Percentiles rank a stretch among this genome's conserved stretches.
Evolutionary conservation across 2,329 filamentous ascomycete genomes (phyloP).

Genomic region (Diplocarpon rosae): DNA sequence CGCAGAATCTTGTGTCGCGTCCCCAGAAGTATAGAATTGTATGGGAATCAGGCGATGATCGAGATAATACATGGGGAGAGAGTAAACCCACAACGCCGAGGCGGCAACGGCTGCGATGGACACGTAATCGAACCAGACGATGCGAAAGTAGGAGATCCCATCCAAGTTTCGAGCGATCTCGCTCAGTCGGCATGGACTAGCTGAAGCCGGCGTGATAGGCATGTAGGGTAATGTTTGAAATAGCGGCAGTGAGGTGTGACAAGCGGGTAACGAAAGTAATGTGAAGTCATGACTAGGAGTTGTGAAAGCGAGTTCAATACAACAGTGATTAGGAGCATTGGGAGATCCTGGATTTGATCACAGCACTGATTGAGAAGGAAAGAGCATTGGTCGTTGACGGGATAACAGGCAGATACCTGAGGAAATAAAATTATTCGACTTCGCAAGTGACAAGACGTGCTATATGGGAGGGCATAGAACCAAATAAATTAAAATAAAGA

Average conservation of each 20-base stretch:
- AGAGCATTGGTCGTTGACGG: neutral
- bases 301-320: too few relatives aligned
- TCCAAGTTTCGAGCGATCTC: neutral
- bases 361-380: neutral
- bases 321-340: too few relatives aligned
- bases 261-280: neutral
- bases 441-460: too few relatives aligned
- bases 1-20: neutral
- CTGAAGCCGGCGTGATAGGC: neutral
- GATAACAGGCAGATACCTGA: neutral
- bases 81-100: conserved; percentile 9
- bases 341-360: neutral
- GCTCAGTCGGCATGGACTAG: neutral
- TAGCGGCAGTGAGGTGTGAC: neutral
- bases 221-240: neutral
- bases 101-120: conserved; percentile 7
- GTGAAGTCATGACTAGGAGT: neutral
- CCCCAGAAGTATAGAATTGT: neutral
- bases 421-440: too few relatives aligned
- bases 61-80: conserved; percentile 12
- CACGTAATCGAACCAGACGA: conserved; percentile 4
- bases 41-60: conserved; percentile 12
- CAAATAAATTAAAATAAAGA: too few relatives aligned
- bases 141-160: neutral
- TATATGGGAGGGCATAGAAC: too few relatives aligned